Percentiles rank a stretch among this genome's conserved stretches.
Evolutionary conservation across 1,284 basidiomycete species (phyloP).

Genomic region (Cutaneotrichosporon sp.): DNA sequence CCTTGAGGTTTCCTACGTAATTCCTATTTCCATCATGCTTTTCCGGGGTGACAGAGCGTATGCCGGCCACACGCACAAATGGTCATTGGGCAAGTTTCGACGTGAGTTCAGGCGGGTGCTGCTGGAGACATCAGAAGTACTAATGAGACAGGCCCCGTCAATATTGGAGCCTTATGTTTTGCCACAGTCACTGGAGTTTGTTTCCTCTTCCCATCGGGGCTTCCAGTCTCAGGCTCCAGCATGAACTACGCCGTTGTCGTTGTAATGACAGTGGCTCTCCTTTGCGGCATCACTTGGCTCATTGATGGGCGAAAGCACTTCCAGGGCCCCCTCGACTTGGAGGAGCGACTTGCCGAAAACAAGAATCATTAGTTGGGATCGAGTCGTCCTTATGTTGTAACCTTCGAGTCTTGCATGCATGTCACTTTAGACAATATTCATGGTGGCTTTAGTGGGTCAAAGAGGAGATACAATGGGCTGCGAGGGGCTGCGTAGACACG

Average conservation of each 20-base stretch:
- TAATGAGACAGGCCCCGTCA: slow-evolving; percentile 25
- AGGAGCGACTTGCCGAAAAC: slow-evolving; percentile 2
- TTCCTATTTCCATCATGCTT: slow-evolving; percentile 45
- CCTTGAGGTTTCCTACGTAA: slow-evolving; percentile 32
- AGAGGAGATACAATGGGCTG: too few species aligned
- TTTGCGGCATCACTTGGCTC: slow-evolving; percentile 42
- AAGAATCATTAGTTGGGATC: neutral
- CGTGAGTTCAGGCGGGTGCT: too few species aligned
- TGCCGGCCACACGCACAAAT: slow-evolving; percentile 36
- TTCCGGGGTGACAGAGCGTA: slow-evolving; percentile 46
- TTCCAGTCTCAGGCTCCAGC: slow-evolving; percentile 42
- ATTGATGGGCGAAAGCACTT: slow-evolving; percentile 43
- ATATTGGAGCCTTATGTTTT: slow-evolving; percentile 46
- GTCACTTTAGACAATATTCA: too few species aligned
- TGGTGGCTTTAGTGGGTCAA: too few species aligned
- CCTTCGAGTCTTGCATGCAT: too few species aligned
- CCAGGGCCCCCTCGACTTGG: slow-evolving; percentile 45
- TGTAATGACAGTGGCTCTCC: slow-evolving; percentile 30
- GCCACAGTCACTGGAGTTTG: slow-evolving; percentile 49
- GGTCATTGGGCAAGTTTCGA: slow-evolving; percentile 35
- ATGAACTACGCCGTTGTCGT: slow-evolving; percentile 51
- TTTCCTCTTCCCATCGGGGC: slow-evolving; percentile 52
- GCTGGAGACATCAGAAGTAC: neutral
- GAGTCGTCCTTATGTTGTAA: neutral
- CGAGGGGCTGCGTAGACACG: too few species aligned